Conservation (phyloP, 2,329 filamentous ascomycete genomes). For the Xylaria sp. region DNA sequence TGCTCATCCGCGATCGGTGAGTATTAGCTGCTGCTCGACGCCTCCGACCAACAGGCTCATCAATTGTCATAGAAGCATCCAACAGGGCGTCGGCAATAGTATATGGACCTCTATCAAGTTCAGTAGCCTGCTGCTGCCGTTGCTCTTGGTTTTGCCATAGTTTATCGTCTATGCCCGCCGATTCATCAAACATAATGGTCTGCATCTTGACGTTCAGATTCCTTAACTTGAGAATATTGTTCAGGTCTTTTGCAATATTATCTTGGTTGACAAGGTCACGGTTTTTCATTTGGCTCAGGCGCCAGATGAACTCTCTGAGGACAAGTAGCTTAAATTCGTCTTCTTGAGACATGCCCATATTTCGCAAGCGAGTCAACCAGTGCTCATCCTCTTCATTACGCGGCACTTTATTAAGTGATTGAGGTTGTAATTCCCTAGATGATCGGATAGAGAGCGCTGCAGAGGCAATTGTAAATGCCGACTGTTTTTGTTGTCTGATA, state of each 20-base stretch:
- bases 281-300: slow-evolving; percentile 76
- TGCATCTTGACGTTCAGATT: slow-evolving; percentile 82
- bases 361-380: slow-evolving; percentile 87
- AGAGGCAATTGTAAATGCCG: slow-evolving; percentile 73
- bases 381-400: slow-evolving; percentile 94
- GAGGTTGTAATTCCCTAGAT: slow-evolving; percentile 65
- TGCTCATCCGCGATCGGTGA: slow-evolving; percentile 59
- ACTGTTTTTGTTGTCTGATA: slow-evolving; percentile 70
- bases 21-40: slow-evolving; percentile 62
- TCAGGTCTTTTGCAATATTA: slow-evolving; percentile 61
- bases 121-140: slow-evolving; percentile 49
- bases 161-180: slow-evolving; percentile 62
- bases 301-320: slow-evolving; percentile 91
- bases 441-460: slow-evolving; percentile 65
- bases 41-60: slow-evolving; percentile 69
- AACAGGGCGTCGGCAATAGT: slow-evolving; percentile 91
- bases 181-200: slow-evolving; percentile 92
- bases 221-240: slow-evolving; percentile 78
- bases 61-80: slow-evolving; percentile 90
- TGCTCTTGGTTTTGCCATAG: slow-evolving; percentile 41
- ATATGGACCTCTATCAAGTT: slow-evolving; percentile 62
- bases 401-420: slow-evolving; percentile 69
- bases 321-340: slow-evolving; percentile 91
- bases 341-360: slow-evolving; percentile 81
- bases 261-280: slow-evolving; percentile 60